These are phyloP conservation scores for Aphanomyces astaci DNA, from an alignment of 352 stramenopile genomes.

Conservation along the genomic window DNA sequence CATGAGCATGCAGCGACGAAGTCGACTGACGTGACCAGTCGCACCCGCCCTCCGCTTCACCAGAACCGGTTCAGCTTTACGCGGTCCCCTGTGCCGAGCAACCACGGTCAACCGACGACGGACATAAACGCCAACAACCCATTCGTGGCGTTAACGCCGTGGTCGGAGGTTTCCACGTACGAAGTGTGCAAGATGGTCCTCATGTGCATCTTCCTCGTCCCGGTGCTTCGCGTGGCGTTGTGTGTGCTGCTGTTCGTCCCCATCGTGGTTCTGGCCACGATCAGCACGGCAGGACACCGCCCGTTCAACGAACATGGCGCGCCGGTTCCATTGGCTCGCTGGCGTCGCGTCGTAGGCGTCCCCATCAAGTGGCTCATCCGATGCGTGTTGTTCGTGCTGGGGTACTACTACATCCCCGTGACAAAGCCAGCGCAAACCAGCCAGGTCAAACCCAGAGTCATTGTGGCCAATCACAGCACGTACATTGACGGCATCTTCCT, in stretches of 20 bases:
- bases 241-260: not conserved
- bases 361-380: slow-evolving; percentile 37
- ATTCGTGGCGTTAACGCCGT: not conserved
- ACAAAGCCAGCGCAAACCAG: slow-evolving; percentile 27
- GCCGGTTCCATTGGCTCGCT: slow-evolving; percentile 28
- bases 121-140: not conserved
- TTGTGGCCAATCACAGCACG: slow-evolving; percentile 60
- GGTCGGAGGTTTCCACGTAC: not conserved
- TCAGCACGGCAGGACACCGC: not conserved
- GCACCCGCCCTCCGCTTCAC: not conserved
- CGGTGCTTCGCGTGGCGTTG: not conserved
- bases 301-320: not conserved
- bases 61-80: not conserved
- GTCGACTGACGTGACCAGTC: too few relatives aligned
- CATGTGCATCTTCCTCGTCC: not conserved
- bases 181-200: not conserved
- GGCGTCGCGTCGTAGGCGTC: slow-evolving; percentile 33
- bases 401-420: slow-evolving; percentile 57
- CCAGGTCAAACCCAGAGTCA: slow-evolving; percentile 27
- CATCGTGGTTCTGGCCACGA: not conserved
- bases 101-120: not conserved
- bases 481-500: slow-evolving; percentile 60
- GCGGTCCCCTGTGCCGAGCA: not conserved
- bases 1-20: too few relatives aligned
- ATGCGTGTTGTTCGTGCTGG: slow-evolving; percentile 41